Evolutionary conservation across 2,329 filamentous ascomycete genomes (phyloP), one percentile per base, ranked within the genome.

Genomic region (Aureobasidium mangrovei): DNA sequence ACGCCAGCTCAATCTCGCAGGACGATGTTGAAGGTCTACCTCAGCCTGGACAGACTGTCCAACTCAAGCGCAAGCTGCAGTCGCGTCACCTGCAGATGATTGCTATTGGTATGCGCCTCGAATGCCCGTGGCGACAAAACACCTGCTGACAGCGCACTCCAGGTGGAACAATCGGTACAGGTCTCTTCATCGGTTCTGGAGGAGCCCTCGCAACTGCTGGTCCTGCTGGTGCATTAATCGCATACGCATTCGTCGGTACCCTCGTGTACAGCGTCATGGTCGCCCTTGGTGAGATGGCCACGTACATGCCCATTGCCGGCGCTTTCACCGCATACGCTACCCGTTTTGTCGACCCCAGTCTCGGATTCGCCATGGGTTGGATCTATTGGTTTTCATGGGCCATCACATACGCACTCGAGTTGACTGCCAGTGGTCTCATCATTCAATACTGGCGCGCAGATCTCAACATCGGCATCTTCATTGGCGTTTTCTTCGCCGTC

Each of bases 271-370:
- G 65, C 33, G 65, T 74, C 62, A 76, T 83, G 53, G 76, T 75
- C 45, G 70, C 66, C 0, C 67, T 73, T 28, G 75, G 74, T 24
- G 78, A 81, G 66, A 79, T 84, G 71, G 79, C 80, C 26, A 76
- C 81, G 32, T 83, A 80, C 71, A 74, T 85, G 49, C 79, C 81
- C 3, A 67, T 82, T 58, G 72, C 79, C 29, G 76, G 77, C 61
- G 72, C 76, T 55, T 76, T 79, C 73, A 70, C 74, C 56, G 63
- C 76, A 62, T 77, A 77, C 65, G 68, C 68, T 56, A 66, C 69
- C 29, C 71, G 73, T 36, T 75, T 74, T 58, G 69, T 76, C 18
- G 72, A 72, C 26, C 65, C 67, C 24, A 68, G 65, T 35, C 59
- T 77, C n/a, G 74, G 74, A 5, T 76, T 77, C 56, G 70, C 73